These are phyloP conservation scores for Scheffersomyces ergatensis DNA, from an alignment of 805 yeast genomes.

Conservation along the genomic window DNA sequence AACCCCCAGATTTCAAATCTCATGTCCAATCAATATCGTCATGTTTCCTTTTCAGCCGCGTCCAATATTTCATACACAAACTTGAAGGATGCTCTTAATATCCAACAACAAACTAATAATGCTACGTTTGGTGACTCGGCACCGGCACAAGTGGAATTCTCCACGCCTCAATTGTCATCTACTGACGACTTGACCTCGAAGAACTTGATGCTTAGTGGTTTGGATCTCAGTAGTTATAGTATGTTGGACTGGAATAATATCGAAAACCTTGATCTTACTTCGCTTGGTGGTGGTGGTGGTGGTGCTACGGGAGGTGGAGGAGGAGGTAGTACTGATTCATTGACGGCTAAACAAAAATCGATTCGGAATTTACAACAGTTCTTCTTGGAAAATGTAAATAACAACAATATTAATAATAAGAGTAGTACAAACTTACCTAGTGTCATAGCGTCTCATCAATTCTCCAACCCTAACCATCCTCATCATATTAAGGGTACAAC, in stretches of 20 bases:
- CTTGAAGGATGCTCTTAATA: slow-evolving; percentile 39
- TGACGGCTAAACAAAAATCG: slow-evolving; percentile 9
- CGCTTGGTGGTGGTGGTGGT: no score
- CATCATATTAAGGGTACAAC: slow-evolving; percentile 41
- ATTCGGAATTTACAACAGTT: slow-evolving; percentile 12
- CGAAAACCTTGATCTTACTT: slow-evolving; percentile 25
- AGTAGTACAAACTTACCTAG: background rate
- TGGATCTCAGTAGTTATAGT: slow-evolving; percentile 27
- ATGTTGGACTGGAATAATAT: slow-evolving; percentile 21
- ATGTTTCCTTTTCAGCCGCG: slow-evolving; percentile 65
- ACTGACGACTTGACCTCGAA: slow-evolving; percentile 14
- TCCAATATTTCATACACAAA: slow-evolving; percentile 58
- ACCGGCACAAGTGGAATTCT: slow-evolving; percentile 73
- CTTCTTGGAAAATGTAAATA: slow-evolving; percentile 12
- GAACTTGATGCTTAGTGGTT: slow-evolving; percentile 30
- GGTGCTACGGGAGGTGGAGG: background rate
- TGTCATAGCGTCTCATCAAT: slow-evolving; percentile 21
- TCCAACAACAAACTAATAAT: slow-evolving; percentile 23
- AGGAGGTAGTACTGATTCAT: slow-evolving; percentile 4
- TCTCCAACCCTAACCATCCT: slow-evolving; percentile 35
- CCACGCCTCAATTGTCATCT: slow-evolving; percentile 66
- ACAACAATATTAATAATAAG: background rate
- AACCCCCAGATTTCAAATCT: slow-evolving; percentile 1
- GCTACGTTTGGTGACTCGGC: slow-evolving; percentile 34
- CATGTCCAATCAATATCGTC: slow-evolving; percentile 26